Evolutionary conservation across 345 rosid species (phyloP).

Genomic region (Citrus glauca): DNA sequence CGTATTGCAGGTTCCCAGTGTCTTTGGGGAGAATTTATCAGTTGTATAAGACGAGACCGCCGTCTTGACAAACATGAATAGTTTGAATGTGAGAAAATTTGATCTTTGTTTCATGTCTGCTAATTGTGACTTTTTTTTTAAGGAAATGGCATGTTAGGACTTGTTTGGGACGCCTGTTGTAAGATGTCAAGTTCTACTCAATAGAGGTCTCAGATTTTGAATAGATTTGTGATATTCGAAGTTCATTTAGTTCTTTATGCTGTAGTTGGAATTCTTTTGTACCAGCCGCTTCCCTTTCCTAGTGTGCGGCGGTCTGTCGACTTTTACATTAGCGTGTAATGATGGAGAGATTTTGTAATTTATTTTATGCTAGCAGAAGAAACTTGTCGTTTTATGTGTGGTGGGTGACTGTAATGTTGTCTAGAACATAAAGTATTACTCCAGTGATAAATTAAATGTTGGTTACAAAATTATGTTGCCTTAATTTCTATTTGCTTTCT

Average conservation of each 20-base stretch:
- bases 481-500: not conserved
- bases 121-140: not conserved
- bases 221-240: not conserved
- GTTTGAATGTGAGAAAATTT: not conserved
- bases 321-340: not conserved
- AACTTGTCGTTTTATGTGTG: not conserved
- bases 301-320: not conserved
- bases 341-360: not conserved
- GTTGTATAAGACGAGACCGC: too few relatives aligned
- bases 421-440: not conserved
- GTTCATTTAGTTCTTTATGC: not conserved
- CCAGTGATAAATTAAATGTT: not conserved
- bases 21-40: not conserved
- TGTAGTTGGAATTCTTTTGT: not conserved
- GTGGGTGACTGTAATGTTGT: not conserved
- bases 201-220: not conserved
- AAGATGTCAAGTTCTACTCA: not conserved
- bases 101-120: not conserved
- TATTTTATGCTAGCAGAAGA: not conserved
- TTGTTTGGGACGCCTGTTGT: not conserved
- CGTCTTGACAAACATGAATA: too few relatives aligned
- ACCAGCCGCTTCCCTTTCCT: too few relatives aligned
- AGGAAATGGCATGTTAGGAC: not conserved
- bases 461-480: not conserved
- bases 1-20: not conserved